These are phyloP conservation scores for Coemansia nantahalensis DNA, from an alignment of 192 early-diverging fungal species.

Conservation along the genomic window DNA sequence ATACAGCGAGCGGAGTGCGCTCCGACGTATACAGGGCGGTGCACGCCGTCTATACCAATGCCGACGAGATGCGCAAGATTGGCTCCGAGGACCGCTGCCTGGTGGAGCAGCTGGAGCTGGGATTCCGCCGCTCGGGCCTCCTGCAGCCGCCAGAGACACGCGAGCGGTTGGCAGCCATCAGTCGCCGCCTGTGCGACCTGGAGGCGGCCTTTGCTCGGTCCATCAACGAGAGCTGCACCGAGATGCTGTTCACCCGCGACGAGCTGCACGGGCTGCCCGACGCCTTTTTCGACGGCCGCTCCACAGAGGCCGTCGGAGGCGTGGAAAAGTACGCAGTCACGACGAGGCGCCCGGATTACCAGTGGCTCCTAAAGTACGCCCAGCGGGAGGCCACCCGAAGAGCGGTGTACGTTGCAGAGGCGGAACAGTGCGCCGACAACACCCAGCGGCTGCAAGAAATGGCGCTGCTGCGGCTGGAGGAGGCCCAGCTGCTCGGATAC, in stretches of 20 bases:
- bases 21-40: slow-evolving; percentile 58
- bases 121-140: slow-evolving; percentile 64
- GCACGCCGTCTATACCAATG: slow-evolving; percentile 31
- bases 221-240: slow-evolving; percentile 55
- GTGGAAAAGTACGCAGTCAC: slow-evolving; percentile 57
- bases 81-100: slow-evolving; percentile 59
- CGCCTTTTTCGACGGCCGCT: slow-evolving; percentile 57
- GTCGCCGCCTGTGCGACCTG: slow-evolving; percentile 59
- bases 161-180: slow-evolving; percentile 52
- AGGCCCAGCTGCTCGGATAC: slow-evolving; percentile 61
- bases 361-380: slow-evolving; percentile 35
- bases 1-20: slow-evolving; percentile 20
- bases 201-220: slow-evolving; percentile 63
- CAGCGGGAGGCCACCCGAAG: slow-evolving; percentile 48
- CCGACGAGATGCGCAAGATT: slow-evolving; percentile 26
- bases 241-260: slow-evolving; percentile 34
- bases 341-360: slow-evolving; percentile 58
- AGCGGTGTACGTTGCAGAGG: slow-evolving; percentile 25
- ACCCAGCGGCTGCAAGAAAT: slow-evolving; percentile 54
- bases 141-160: slow-evolving; percentile 56
- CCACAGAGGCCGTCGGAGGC: slow-evolving; percentile 55
- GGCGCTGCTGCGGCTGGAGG: slow-evolving; percentile 36
- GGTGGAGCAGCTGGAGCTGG: slow-evolving; percentile 55
- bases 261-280: slow-evolving; percentile 66
- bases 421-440: slow-evolving; percentile 51